Base-by-base conservation (phyloP, 192 early-diverging fungal species). In the Backusella tuberculispora region DNA sequence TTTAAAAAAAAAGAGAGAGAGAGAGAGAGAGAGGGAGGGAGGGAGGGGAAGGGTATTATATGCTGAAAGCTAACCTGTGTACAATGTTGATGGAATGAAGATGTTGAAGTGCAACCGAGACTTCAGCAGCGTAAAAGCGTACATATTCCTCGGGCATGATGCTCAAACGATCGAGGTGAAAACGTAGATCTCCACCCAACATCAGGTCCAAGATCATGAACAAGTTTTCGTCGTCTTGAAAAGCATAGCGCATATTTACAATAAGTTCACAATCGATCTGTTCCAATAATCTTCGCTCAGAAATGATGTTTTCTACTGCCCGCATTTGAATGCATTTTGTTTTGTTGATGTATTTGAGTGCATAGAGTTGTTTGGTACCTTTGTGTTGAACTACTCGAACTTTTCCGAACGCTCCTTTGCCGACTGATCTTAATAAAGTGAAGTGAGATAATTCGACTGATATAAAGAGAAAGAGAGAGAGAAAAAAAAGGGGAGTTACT, bases 261-360 rank as follows among this genome's bases (percentile, higher is more conserved):
- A 96, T 89, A 69, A 97, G 90, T 1, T 92, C 83, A 76, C 90
- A 92, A 26, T 93, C 89, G 43, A 98, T 90, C 63, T 95, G 92
- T 74, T 97, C 97, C 6, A 98, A 81, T 69, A 98, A 81, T 15
- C 90, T 87, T 42, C 97, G 86, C 84, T 98, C 97, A 56, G 93
- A 91, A 64, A 98, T 90, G 45, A 97, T 94, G 77, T 98, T 97
- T 48, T 95, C 89, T 7, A 96, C 89, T 1, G 97, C 93, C 66
- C 88, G 82, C 93, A 93, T 96, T 68, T 87, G 81, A 38, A 98
- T 97, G 80, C 96, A 97, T 74, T 95, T 91, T 21, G 83, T 88
- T 84, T 98, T 98, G 87, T 95, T 95, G 87, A 98, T 98, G 79
- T 97, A 97, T 84, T 98, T 98, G 45, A 98, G 88, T 24, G 97